Base-by-base conservation (phyloP, 768 basidiomycete genomes). In the Russula lepida region DNA sequence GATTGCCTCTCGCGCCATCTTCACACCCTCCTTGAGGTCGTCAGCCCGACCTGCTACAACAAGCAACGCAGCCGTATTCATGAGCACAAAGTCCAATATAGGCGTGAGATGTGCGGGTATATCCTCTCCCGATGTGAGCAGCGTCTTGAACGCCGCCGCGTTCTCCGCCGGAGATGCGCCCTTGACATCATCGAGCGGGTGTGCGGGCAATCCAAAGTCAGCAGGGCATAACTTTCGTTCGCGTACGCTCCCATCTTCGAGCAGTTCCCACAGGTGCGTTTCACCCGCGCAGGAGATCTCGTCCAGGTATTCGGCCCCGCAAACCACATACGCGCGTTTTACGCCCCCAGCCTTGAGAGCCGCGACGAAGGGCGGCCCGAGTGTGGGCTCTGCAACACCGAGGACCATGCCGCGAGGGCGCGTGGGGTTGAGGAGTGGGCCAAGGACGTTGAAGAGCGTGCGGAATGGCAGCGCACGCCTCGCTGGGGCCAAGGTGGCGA, bases 201-300 rank as follows among this genome's bases (percentile, higher is more conserved):
- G 89, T 3, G 77, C 72, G 2, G 77, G 69, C 6, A 98, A 77
- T 0, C 94, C 95, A 68, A 99, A 98, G 56, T 84, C 78, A 8
- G 79, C 77, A 0, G 88, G 92, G 55, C 79, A 82, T 44, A 98
- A 74, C 4, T 78, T 78, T 33, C 73, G 76, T 66, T 85, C 80
- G 0, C 78, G 81, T 68, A 97, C 84, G 37, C 73, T 67, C 37
- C 87, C 89, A 25, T 89, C 76, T 28, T 53, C 56, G 46, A 78
- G 78, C 64, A 95, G 81, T 60, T 88, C 85, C 95, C 93, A 89
- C 37, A 81, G 87, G 74, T 81, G 81, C 9, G 94, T 95, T 15
- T 87, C 84, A 1, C 95, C 97, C 0, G 92, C 94, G 67, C 92
- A 94, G 71, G 89, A 92, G 70, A 99, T 92, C 77, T 98, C 95